Base-by-base conservation (phyloP, 2,329 filamentous ascomycete genomes). In the Neofusicoccum umdonicola region DNA sequence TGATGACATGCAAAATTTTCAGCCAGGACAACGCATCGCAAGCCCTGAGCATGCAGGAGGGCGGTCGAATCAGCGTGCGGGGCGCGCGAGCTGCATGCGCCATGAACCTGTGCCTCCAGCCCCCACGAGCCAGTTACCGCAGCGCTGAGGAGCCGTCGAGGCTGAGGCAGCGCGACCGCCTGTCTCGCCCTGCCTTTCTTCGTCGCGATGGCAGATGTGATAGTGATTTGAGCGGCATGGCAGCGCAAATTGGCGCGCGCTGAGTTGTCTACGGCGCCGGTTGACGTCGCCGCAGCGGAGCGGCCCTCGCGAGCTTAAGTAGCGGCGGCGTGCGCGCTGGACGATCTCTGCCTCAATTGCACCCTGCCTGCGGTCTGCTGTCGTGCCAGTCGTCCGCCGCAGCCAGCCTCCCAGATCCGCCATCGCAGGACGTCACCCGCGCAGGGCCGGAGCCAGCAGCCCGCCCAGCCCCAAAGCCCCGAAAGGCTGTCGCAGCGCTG, bases 21-120 rank as follows among this genome's bases (percentile, higher is more conserved):
- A 45, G 56, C 56, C 56, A 17, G 56, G 56, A 45, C 56, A 60
- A 47, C 56, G 56, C 56, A 60, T 60, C 56, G 56, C 56, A 37
- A n/a, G 22, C 42, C 56, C 56, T 35, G 48, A 56, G 61, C 61
- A 63, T 63, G 61, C 61, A 63, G 56, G 56, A 47, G 56, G 41
- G 13, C 39, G 17, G 31, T 13, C 56, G 56, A 60, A 60, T 60
- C 56, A 60, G 41, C 39, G 54, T 31, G 52, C 37, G n/a, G 52
- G 52, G 19, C n/a, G 45, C 8, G 22, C 50, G 50, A 12, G 50
- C 50, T 52, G 50, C 50, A 37, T 52, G 56, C 56, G 42, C 42
- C 54, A 44, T 58, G 54, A 45, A 58, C 39, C 54, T 58, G 54
- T 58, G 39, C 54, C 54, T 58, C 37, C 35, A 41, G 51, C 51